phyloP scores from a whole-genome alignment of 1,284 basidiomycete genomes.

The Cryptococcus sp. region DNA sequence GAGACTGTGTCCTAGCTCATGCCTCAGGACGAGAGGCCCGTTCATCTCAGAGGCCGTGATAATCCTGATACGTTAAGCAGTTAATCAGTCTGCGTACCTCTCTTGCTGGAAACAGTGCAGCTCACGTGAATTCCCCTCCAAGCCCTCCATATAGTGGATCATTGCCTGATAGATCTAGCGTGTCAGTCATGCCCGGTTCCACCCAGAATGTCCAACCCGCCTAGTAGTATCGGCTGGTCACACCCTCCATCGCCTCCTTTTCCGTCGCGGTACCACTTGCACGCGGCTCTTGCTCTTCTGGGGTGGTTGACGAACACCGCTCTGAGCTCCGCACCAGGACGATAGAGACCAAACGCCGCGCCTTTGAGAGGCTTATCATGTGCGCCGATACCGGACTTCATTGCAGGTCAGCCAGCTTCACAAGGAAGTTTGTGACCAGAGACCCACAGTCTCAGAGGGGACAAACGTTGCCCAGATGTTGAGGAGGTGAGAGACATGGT shows the following conservation, averaged over 20 bases:
- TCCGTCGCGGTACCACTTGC: slow-evolving; percentile 50
- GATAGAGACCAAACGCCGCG: slow-evolving; percentile 70
- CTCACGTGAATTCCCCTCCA: slow-evolving; percentile 77
- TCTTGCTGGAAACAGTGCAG: slow-evolving; percentile 9
- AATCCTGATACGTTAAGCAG: slow-evolving; percentile 56
- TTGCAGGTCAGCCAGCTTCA: not conserved
- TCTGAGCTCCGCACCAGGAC: slow-evolving; percentile 72
- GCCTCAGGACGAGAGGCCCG: slow-evolving; percentile 71
- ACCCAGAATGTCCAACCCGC: slow-evolving; percentile 48
- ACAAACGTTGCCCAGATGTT: slow-evolving; percentile 81
- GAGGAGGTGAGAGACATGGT: slow-evolving; percentile 67
- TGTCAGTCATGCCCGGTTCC: not conserved
- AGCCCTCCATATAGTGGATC: slow-evolving; percentile 77
- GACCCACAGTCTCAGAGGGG: slow-evolving; percentile 58
- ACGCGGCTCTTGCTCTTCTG: slow-evolving; percentile 65
- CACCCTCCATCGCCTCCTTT: slow-evolving; percentile 54
- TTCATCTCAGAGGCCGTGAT: slow-evolving; percentile 75
- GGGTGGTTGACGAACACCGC: slow-evolving; percentile 70
- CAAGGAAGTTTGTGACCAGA: not conserved
- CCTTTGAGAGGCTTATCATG: slow-evolving; percentile 67
- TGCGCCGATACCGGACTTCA: slow-evolving; percentile 71
- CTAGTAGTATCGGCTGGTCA: slow-evolving; percentile 73
- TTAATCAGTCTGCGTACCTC: not conserved
- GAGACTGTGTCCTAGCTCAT: slow-evolving; percentile 64
- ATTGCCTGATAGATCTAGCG: slow-evolving; percentile 64